Percentiles rank a stretch among this genome's conserved stretches.
Conservation (phyloP, 1,284 basidiomycete genomes). For the Cryptococcus hybrid region DNA sequence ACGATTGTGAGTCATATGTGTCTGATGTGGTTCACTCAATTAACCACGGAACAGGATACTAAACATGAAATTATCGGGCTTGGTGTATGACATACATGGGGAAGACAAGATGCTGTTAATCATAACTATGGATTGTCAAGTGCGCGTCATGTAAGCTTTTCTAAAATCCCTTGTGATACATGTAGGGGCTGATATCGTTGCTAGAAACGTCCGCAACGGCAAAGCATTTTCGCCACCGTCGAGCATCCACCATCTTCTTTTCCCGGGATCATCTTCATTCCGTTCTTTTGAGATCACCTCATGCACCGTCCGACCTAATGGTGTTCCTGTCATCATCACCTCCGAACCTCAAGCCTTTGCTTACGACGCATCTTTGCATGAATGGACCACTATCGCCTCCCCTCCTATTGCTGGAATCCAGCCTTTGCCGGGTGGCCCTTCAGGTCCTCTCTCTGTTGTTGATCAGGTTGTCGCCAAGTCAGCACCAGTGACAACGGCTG, state of each 20-base stretch:
- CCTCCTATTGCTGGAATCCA: conserved; percentile 63
- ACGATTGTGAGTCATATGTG: conserved; percentile 54
- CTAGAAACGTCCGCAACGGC: conserved; percentile 70
- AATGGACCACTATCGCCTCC: conserved; percentile 72
- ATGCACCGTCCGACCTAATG: conserved; percentile 69
- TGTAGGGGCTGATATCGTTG: not conserved
- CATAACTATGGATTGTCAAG: conserved; percentile 66
- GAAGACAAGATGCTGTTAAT: conserved; percentile 64
- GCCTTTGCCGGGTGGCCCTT: conserved; percentile 1
- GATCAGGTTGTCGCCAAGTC: conserved; percentile 20
- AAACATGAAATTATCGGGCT: conserved; percentile 67
- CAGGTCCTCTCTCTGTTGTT: conserved; percentile 25
- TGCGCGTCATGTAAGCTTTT: conserved; percentile 67
- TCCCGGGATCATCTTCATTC: conserved; percentile 16
- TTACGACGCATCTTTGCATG: conserved; percentile 64
- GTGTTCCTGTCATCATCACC: conserved; percentile 69
- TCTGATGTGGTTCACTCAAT: not conserved
- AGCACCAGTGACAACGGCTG: not conserved
- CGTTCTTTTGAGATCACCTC: conserved; percentile 48
- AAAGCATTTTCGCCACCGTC: conserved; percentile 63
- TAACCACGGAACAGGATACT: conserved; percentile 55
- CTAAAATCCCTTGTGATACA: not conserved
- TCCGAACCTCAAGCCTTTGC: conserved; percentile 72
- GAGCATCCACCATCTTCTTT: conserved; percentile 62
- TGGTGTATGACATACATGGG: conserved; percentile 66